Evolutionary conservation across 352 stramenopile species (phyloP).

Genomic region (Phytophthora citrophthora): DNA sequence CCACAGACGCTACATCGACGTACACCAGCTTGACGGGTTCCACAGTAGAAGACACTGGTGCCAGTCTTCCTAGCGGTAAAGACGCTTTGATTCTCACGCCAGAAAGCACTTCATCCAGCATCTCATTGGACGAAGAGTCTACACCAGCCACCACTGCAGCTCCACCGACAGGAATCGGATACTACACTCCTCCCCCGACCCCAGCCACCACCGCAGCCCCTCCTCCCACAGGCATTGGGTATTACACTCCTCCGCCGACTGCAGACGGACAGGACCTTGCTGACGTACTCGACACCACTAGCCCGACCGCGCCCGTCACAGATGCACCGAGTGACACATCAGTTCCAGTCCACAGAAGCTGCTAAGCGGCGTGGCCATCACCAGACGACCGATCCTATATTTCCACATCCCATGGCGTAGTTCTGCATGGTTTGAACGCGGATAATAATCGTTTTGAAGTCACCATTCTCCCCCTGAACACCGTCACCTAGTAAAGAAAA

Average conservation of each 20-base stretch:
- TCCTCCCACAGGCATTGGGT: constrained; percentile 10
- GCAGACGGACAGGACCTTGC: constrained; percentile 10
- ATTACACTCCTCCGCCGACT: constrained; percentile 21
- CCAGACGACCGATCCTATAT: constrained; percentile 9
- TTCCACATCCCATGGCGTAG: constrained; percentile 14
- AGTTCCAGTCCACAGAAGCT: constrained; percentile 13
- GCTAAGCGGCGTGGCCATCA: constrained; percentile 6
- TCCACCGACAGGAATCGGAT: constrained; percentile 14
- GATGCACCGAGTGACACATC: not conserved
- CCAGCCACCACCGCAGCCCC: not conserved
- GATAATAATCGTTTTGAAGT: constrained; percentile 25
- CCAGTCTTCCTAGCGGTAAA: constrained; percentile 9
- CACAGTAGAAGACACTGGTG: constrained; percentile 5
- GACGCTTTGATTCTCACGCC: constrained; percentile 14
- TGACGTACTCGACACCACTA: constrained; percentile 14
- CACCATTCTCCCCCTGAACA: not conserved
- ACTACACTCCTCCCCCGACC: constrained; percentile 22
- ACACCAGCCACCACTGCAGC: not conserved
- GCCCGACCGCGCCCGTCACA: not conserved
- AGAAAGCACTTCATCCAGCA: not conserved
- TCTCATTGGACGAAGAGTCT: not conserved
- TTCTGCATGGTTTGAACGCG: constrained; percentile 25
- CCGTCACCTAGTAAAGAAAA: not conserved
- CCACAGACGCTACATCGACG: constrained; percentile 13
- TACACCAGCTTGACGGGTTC: constrained; percentile 13